phyloP scores from a whole-genome alignment of 1,139 yeast genomes.

The Lodderomyces margitis region DNA sequence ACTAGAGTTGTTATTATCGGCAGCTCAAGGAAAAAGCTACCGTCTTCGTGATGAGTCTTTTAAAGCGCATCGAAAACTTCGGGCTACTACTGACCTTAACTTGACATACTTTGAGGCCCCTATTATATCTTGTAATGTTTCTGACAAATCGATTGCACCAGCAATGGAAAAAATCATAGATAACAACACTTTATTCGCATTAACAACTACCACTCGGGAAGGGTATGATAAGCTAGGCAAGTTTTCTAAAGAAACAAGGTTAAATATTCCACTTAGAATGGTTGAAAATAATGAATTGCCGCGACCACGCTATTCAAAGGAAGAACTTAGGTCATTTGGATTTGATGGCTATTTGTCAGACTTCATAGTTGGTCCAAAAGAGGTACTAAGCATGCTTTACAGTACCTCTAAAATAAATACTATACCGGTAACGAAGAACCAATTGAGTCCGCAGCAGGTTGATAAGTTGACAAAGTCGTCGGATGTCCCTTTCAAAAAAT shows the following conservation, averaged over 20 bases:
- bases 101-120: slow-evolving; percentile 71
- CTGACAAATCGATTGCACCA: slow-evolving; percentile 47
- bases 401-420: slow-evolving; percentile 54
- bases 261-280: slow-evolving; percentile 43
- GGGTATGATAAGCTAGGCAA: slow-evolving; percentile 21
- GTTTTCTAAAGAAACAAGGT: slow-evolving; percentile 24
- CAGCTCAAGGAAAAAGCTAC: slow-evolving; percentile 21
- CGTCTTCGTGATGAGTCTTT: slow-evolving; percentile 30
- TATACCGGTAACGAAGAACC: slow-evolving; percentile 59
- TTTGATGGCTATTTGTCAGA: slow-evolving; percentile 82
- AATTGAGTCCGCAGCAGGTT: slow-evolving; percentile 40
- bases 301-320: slow-evolving; percentile 21
- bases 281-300: slow-evolving; percentile 15
- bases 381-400: slow-evolving; percentile 75
- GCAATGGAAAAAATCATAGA: slow-evolving; percentile 61
- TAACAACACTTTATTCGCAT: slow-evolving; percentile 51
- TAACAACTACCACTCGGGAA: slow-evolving; percentile 35
- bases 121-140: slow-evolving; percentile 59
- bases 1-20: slow-evolving; percentile 40
- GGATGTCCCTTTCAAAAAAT: slow-evolving; percentile 43
- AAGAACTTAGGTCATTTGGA: slow-evolving; percentile 48
- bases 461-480: slow-evolving; percentile 29
- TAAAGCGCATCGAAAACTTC: slow-evolving; percentile 30
- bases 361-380: slow-evolving; percentile 67
- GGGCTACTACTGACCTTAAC: slow-evolving; percentile 31